Conservation (phyloP, 1,284 basidiomycete species). For the Ceratobasidium papillatum region DNA sequence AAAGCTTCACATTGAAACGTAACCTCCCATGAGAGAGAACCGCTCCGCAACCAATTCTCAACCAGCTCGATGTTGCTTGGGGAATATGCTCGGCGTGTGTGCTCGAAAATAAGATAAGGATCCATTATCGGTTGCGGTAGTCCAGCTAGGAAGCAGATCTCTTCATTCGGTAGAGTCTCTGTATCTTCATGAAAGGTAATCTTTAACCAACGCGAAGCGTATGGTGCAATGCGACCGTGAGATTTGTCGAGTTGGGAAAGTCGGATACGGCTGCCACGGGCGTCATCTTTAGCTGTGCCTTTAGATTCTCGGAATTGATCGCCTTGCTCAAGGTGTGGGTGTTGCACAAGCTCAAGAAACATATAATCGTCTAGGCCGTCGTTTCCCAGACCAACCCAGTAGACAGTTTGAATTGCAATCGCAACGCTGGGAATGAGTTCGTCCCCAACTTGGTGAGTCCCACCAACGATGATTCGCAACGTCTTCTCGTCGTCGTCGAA, state of each 20-base stretch:
- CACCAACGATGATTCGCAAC: constrained; percentile 8
- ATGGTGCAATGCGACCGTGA: constrained; percentile 33
- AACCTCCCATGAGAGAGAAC: constrained; percentile 36
- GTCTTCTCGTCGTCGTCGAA: constrained; percentile 37
- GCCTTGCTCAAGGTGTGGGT: constrained; percentile 18
- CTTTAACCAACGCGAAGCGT: constrained; percentile 15
- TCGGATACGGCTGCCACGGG: not conserved
- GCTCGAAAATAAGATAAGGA: not conserved
- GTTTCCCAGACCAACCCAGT: constrained; percentile 17
- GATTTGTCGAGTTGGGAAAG: constrained; percentile 8
- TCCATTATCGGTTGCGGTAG: constrained; percentile 8
- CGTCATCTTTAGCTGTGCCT: not conserved
- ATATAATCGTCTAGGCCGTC: not conserved
- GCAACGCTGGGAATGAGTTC: constrained; percentile 12
- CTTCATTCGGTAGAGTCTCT: not conserved
- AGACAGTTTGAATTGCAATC: constrained; percentile 25
- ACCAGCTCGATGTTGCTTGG: constrained; percentile 3
- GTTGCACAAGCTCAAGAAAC: constrained; percentile 26
- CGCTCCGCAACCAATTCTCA: not conserved
- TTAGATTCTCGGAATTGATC: not conserved
- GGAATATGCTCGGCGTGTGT: not conserved
- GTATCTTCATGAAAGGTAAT: constrained; percentile 13
- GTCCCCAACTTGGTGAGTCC: constrained; percentile 12
- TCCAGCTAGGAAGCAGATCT: constrained; percentile 6
- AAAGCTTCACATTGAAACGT: constrained; percentile 41